phyloP scores from a whole-genome alignment of 2,329 filamentous ascomycete genomes.

The Chalara sp. region DNA sequence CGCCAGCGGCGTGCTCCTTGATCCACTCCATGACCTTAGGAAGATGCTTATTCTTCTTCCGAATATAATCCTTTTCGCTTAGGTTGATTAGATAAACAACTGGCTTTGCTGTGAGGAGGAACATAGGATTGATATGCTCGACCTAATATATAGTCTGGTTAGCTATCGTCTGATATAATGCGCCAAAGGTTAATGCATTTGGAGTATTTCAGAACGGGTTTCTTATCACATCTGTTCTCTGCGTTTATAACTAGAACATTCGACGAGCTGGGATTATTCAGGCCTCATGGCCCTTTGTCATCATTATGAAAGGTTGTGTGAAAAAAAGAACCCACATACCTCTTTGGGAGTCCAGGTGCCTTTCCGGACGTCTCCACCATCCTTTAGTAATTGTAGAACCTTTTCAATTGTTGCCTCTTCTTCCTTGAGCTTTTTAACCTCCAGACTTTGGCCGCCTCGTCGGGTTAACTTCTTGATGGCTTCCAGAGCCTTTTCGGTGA shows the following conservation, averaged over 20 bases:
- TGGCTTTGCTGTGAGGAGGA: conserved; percentile 92
- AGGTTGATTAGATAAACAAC: conserved; percentile 97
- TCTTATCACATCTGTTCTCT: conserved; percentile 81
- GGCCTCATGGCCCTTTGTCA: conserved; percentile 96
- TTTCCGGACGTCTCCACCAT: conserved; percentile 90
- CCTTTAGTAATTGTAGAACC: conserved; percentile 73
- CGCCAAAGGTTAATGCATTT: no score
- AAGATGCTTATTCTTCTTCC: conserved; percentile 99
- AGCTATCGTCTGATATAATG: no score
- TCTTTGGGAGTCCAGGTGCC: conserved; percentile 87
- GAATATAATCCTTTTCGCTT: conserved; percentile 92
- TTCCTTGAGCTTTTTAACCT: conserved; percentile 96
- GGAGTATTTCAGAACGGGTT: conserved; percentile 26
- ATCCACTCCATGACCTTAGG: conserved; percentile 92
- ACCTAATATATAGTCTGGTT: conserved; percentile 48
- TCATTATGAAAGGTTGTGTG: conserved; percentile 51
- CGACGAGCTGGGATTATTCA: conserved; percentile 99
- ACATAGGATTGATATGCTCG: conserved; percentile 93
- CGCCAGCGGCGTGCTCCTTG: conserved; percentile 79
- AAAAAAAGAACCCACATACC: conserved; percentile 52
- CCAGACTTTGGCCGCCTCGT: conserved; percentile 87
- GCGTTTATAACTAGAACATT: conserved; percentile 71
- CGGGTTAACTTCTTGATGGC: conserved; percentile 89
- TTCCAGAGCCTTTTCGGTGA: conserved; percentile 91
- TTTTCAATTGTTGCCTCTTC: conserved; percentile 92